Percentiles rank a stretch among this genome's conserved stretches.
Conservation (phyloP, 1,284 basidiomycete genomes). For the Rhodotorula sp. region DNA sequence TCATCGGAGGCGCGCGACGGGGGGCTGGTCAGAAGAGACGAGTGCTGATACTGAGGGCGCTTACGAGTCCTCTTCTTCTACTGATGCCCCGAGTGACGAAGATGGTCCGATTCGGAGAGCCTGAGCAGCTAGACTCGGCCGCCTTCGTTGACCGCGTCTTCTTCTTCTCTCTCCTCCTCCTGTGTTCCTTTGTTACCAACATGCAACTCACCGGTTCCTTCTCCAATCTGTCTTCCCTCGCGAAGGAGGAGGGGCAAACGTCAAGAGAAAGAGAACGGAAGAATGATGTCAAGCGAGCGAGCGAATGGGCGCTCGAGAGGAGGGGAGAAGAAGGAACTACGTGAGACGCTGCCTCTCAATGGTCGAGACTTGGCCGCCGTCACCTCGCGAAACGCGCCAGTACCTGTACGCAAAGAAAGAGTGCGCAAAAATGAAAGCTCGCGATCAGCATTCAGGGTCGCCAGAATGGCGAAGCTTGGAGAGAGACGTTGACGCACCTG, state of each 20-base stretch:
- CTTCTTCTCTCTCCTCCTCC: neutral
- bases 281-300: neutral
- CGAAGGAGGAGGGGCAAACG: no score
- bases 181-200: neutral
- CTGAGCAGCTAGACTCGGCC: neutral
- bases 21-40: no score
- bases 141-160: neutral
- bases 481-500: conserved; percentile 54
- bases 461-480: no score
- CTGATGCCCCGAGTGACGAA: conserved; percentile 4
- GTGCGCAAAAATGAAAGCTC: no score
- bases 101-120: conserved; percentile 9
- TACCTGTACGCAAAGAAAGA: conserved; percentile 57
- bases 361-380: conserved; percentile 38
- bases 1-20: neutral
- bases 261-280: neutral
- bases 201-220: neutral
- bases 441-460: neutral
- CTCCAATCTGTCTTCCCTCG: no score
- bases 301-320: neutral
- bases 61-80: neutral
- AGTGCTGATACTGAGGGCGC: neutral
- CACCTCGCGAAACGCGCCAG: conserved; percentile 40
- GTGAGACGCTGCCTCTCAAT: conserved; percentile 35
- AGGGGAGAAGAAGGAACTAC: neutral